These are phyloP conservation scores for Musa schizocarpa DNA, from an alignment of 176 grass and related monocot species.

Conservation along the genomic window DNA sequence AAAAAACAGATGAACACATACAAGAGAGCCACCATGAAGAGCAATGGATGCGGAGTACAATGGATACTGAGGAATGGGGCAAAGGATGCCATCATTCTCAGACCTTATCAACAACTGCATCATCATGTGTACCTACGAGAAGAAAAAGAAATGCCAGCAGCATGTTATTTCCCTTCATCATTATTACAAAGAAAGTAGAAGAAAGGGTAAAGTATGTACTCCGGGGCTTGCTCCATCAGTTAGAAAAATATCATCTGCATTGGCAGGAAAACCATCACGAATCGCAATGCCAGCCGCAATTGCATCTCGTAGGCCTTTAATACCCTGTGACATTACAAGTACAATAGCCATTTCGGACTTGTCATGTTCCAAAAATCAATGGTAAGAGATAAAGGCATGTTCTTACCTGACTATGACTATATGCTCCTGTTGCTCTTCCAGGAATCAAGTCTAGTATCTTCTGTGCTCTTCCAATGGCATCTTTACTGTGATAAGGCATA, in stretches of 20 bases:
- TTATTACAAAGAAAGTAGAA: neutral
- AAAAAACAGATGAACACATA: slow-evolving; percentile 17
- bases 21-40: slow-evolving; percentile 53
- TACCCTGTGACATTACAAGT: slow-evolving; percentile 29
- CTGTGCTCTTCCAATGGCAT: slow-evolving; percentile 43
- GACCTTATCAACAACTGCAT: slow-evolving; percentile 64
- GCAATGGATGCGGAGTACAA: slow-evolving; percentile 47
- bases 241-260: slow-evolving; percentile 65
- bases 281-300: slow-evolving; percentile 46
- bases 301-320: slow-evolving; percentile 44
- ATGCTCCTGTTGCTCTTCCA: slow-evolving; percentile 53
- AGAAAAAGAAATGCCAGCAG: slow-evolving; percentile 12
- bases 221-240: slow-evolving; percentile 53
- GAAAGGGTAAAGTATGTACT: slow-evolving; percentile 28
- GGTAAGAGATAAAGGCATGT: slow-evolving; percentile 13
- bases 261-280: slow-evolving; percentile 50
- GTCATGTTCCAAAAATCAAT: neutral
- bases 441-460: slow-evolving; percentile 53
- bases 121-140: slow-evolving; percentile 52
- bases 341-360: neutral
- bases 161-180: neutral
- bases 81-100: slow-evolving; percentile 63
- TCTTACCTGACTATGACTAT: slow-evolving; percentile 67
- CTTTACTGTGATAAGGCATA: slow-evolving; percentile 21
- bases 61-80: slow-evolving; percentile 65